Evolutionary conservation across 306 rosid genomes (phyloP).

Genomic region (Medicago lupulina): DNA sequence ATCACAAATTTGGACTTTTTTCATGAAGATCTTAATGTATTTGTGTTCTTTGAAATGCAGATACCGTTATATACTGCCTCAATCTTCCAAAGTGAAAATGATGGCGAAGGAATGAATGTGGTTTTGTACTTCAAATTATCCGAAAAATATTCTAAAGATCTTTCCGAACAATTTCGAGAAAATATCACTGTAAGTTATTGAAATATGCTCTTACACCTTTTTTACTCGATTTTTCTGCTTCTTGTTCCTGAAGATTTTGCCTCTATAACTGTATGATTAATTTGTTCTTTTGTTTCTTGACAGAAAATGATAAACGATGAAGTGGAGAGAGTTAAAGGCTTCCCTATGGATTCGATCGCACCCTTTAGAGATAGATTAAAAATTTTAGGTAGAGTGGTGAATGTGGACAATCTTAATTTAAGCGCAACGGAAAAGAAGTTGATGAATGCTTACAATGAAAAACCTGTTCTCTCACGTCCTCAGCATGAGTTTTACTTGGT

Average conservation of each 20-base stretch:
- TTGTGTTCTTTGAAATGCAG: slow-evolving; percentile 58
- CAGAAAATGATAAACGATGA: slow-evolving; percentile 92
- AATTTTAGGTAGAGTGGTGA: slow-evolving; percentile 82
- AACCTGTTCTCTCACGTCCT: slow-evolving; percentile 95
- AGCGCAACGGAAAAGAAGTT: slow-evolving; percentile 84
- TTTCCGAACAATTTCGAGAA: slow-evolving; percentile 74
- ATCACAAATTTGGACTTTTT: neutral
- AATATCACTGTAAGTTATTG: slow-evolving; percentile 67
- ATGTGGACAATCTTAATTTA: slow-evolving; percentile 81
- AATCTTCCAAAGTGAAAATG: slow-evolving; percentile 86
- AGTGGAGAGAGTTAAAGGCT: slow-evolving; percentile 94
- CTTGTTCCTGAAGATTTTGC: slow-evolving; percentile 14
- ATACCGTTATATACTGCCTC: slow-evolving; percentile 84
- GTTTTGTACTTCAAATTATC: slow-evolving; percentile 90
- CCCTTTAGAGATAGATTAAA: slow-evolving; percentile 93
- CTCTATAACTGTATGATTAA: neutral
- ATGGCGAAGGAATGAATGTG: slow-evolving; percentile 94
- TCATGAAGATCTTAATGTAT: slow-evolving; percentile 12
- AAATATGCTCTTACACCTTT: slow-evolving; percentile 4
- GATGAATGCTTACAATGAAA: slow-evolving; percentile 94
- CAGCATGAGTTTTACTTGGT: slow-evolving; percentile 96
- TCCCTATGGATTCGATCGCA: slow-evolving; percentile 84
- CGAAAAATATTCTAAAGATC: slow-evolving; percentile 76
- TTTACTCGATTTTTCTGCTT: slow-evolving; percentile 12
- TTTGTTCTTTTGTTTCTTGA: slow-evolving; percentile 37